phyloP scores from a whole-genome alignment of 2,329 filamentous ascomycete genomes.

The Pseudocercospora crystallina region DNA sequence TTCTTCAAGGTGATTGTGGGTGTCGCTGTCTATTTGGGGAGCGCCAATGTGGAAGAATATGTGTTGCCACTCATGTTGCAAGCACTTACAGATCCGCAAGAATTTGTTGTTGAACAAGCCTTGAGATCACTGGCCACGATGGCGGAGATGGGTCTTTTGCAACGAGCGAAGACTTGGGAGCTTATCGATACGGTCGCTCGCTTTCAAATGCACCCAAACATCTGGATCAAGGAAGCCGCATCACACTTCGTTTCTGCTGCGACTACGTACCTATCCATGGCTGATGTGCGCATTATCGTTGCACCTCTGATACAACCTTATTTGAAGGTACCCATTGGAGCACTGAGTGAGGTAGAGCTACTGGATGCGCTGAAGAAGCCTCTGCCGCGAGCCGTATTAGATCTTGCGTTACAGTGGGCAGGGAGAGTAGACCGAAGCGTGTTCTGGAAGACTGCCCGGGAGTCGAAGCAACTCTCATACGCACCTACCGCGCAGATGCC shows the following conservation, averaged over 20 bases:
- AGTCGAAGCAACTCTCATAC: constrained; percentile 66
- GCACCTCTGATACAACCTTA: constrained; percentile 79
- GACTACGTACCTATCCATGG: constrained; percentile 70
- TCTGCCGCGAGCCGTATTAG: constrained; percentile 74
- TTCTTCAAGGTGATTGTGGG: constrained; percentile 96
- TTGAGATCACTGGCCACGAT: constrained; percentile 85
- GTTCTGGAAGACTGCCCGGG: constrained; percentile 80
- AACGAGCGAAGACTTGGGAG: constrained; percentile 81
- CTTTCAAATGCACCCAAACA: constrained; percentile 89
- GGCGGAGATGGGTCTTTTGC: constrained; percentile 82
- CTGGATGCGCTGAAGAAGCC: constrained; percentile 83
- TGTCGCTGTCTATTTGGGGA: constrained; percentile 86
- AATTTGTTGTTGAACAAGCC: constrained; percentile 89
- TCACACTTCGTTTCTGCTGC: constrained; percentile 78
- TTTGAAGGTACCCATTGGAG: constrained; percentile 69
- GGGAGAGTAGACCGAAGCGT: constrained; percentile 65
- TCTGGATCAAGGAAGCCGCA: constrained; percentile 91
- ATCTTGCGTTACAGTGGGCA: constrained; percentile 84
- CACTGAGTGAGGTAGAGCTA: constrained; percentile 70
- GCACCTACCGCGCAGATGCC: constrained; percentile 51
- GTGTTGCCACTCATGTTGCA: constrained; percentile 95
- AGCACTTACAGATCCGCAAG: constrained; percentile 87
- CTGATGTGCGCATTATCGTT: constrained; percentile 81
- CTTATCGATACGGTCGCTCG: constrained; percentile 78
- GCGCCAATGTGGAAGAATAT: constrained; percentile 87